These are phyloP conservation scores for Xylaria arbuscula DNA, from an alignment of 2,329 filamentous ascomycete species.

Conservation along the genomic window DNA sequence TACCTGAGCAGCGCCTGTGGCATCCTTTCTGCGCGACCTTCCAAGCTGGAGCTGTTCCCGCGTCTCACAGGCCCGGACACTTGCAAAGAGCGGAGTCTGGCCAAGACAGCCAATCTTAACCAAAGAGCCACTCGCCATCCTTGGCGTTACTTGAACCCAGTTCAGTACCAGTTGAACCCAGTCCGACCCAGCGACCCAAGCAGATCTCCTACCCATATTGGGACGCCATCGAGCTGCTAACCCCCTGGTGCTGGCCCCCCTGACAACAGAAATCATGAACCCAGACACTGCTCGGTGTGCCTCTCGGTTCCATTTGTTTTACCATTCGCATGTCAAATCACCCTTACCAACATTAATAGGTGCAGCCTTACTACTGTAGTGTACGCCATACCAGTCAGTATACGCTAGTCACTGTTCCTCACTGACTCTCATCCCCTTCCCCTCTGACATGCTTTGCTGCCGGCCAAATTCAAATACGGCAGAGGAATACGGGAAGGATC, in stretches of 20 bases:
- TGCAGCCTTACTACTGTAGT: not conserved
- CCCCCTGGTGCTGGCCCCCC: not conserved
- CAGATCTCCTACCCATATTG: slow-evolving; percentile 33
- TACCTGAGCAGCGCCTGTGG: too few species aligned
- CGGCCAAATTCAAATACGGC: slow-evolving; percentile 18
- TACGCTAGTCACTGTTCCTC: not conserved
- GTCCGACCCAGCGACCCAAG: slow-evolving; percentile 4
- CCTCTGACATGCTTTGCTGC: slow-evolving; percentile 30
- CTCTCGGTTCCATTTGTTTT: slow-evolving; percentile 37
- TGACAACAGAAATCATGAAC: slow-evolving; percentile 2
- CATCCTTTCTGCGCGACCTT: slow-evolving; percentile 34
- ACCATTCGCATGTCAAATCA: slow-evolving; percentile 28
- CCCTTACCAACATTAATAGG: too few species aligned
- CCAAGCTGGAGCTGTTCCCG: slow-evolving; percentile 17
- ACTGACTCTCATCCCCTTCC: not conserved
- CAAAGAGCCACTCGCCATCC: slow-evolving; percentile 24
- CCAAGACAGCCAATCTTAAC: slow-evolving; percentile 39
- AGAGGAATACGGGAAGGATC: slow-evolving; percentile 17
- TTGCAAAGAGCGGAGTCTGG: slow-evolving; percentile 10
- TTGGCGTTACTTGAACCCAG: slow-evolving; percentile 12
- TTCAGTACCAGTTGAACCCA: not conserved
- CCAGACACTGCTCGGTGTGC: slow-evolving; percentile 30
- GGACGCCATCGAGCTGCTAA: not conserved
- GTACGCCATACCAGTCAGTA: not conserved
- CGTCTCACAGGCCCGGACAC: slow-evolving; percentile 1